phyloP scores from a whole-genome alignment of 176 grass and related monocot species.

The Carex parvula region DNA sequence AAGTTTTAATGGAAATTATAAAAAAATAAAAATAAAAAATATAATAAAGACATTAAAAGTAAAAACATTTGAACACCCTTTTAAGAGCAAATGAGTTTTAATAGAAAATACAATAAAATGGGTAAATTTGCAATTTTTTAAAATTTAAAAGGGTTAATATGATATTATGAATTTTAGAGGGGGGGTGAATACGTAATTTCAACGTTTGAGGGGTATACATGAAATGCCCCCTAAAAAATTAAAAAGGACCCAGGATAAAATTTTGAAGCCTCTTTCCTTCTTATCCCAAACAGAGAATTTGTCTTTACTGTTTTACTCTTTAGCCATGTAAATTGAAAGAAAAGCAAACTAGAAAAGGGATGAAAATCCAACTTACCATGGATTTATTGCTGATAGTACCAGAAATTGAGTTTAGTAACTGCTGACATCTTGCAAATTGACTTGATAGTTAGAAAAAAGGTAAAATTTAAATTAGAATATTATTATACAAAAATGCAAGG shows the following conservation, averaged over 20 bases:
- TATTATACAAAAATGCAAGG: neutral
- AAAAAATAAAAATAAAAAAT: too few species aligned
- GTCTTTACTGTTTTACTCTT: neutral
- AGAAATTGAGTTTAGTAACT: conserved; percentile 39
- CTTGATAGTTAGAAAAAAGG: conserved; percentile 5
- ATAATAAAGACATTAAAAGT: too few species aligned
- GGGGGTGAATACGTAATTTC: too few species aligned
- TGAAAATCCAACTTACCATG: conserved; percentile 10
- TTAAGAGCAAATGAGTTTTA: too few species aligned
- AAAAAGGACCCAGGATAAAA: neutral
- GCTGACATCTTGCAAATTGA: conserved; percentile 41
- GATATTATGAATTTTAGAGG: too few species aligned
- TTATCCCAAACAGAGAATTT: neutral
- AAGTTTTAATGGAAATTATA: too few species aligned
- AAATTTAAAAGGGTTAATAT: too few species aligned
- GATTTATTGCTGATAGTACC: conserved; percentile 34
- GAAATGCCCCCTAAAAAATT: too few species aligned
- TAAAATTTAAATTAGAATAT: neutral
- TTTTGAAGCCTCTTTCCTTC: neutral
- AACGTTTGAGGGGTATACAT: too few species aligned
- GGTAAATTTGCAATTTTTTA: too few species aligned
- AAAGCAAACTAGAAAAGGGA: neutral
- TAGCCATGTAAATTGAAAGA: neutral
- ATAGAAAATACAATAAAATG: too few species aligned
- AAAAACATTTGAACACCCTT: too few species aligned